A percentile compares a stretch with the other conserved stretches of the same genome.
These are phyloP conservation scores for Kluyveromyces starmeri DNA, from an alignment of 805 yeast genomes.

Conservation along the genomic window DNA sequence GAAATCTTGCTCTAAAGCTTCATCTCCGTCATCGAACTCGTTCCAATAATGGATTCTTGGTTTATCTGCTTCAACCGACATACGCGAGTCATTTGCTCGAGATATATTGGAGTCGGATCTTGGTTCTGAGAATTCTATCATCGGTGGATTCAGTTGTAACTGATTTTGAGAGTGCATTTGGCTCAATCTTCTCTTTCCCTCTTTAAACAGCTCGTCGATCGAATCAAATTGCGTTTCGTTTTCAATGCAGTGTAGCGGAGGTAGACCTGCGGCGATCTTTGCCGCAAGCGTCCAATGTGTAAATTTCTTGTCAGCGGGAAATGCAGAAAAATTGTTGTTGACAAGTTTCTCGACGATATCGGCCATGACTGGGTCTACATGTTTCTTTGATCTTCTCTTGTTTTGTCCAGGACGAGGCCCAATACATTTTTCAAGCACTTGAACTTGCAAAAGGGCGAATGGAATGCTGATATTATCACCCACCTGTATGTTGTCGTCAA, in stretches of 20 bases:
- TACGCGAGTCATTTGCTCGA: not conserved
- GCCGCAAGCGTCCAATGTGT: constrained; percentile 19
- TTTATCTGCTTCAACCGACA: constrained; percentile 4
- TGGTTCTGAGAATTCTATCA: not conserved
- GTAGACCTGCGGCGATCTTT: not conserved
- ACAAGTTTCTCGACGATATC: constrained; percentile 10
- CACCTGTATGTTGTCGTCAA: constrained; percentile 20
- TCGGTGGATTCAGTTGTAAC: not conserved
- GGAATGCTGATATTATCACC: constrained; percentile 12
- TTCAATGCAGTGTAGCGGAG: not conserved
- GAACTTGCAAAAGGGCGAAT: constrained; percentile 18
- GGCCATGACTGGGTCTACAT: constrained; percentile 1
- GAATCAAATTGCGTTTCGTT: not conserved
- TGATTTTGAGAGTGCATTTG: not conserved
- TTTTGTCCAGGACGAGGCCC: not conserved
- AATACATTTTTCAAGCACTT: not conserved
- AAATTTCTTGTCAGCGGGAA: constrained; percentile 11
- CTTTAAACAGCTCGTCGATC: constrained; percentile 1
- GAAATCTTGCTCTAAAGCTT: constrained; percentile 11
- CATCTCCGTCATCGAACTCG: constrained; percentile 28
- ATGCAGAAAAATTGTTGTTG: constrained; percentile 18
- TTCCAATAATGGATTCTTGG: constrained; percentile 24
- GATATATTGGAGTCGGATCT: not conserved
- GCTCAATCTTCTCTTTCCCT: not conserved
- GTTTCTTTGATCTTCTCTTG: not conserved